Base-by-base conservation (phyloP, 2,329 filamentous ascomycete genomes). In the Fusarium gaditjirri region DNA sequence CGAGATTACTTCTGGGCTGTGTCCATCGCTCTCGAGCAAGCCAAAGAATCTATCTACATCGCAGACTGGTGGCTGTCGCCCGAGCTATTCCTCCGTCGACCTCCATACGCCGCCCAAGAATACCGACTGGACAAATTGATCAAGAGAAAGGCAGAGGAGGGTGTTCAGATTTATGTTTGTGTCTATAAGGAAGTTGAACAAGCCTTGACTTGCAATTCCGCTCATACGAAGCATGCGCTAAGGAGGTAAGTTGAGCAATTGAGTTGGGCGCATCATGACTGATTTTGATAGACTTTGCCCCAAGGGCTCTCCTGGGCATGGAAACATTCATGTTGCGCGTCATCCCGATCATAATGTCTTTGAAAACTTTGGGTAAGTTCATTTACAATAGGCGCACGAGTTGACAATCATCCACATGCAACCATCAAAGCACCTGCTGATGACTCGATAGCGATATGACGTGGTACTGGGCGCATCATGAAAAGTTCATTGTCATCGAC, bases 391-490 rank as follows among this genome's bases (percentile, higher is more conserved):
- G 44, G 27, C 14, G 27, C 44, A 17, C 13, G 21, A 31, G 21
- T 47, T 47, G 19, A 14, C 14, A 14, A 21, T 27, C 19, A 21
- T n/a, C 7, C 11, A 9, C 16, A 31, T 16, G 3, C 21, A 29
- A 12, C 27, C 27, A 10, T 14, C 21, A 16, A 31, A 10, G 21
- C 12, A 19, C 8, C 38, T 38, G 35, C 44, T 66, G 16, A 66
- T 13, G 10, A n/a, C 21, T 29, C 14, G 9, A 6, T 19, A 58
- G 60, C 8, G 69, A 71, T 17, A 72, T 97, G 93, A 98, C 94
- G 1, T 94, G 98, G 78, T 98, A 97, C 84, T 98, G 95, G 90
- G 96, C 96, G 0, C 96, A 99, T 79, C 96, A 99, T 80, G 96
- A 99, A 78, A 99, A 99, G 80, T 97, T 98, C 78, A 93, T 98